Conservation (phyloP, 1,139 yeast species). For the Geotrichum europaeum region DNA sequence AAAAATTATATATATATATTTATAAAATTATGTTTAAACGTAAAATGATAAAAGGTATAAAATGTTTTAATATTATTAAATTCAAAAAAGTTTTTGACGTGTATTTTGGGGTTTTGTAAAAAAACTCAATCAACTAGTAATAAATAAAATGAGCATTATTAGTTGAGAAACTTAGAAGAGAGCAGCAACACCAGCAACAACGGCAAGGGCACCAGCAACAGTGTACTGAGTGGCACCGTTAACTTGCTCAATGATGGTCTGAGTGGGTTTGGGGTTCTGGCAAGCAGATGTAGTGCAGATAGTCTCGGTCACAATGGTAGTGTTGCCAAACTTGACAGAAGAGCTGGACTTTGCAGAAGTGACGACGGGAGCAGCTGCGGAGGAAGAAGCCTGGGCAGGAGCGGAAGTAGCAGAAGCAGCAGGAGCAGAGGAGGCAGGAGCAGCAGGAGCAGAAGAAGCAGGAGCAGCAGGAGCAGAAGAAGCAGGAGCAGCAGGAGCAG, state of each 20-base stretch:
- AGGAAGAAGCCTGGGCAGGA: neutral
- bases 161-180: conserved; percentile 15
- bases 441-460: neutral
- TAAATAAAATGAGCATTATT: neutral
- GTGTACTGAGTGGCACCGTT: conserved; percentile 7
- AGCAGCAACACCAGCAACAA: conserved; percentile 19
- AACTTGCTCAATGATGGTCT: conserved; percentile 5
- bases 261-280: neutral
- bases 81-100: too few species aligned
- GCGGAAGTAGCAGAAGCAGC: conserved; percentile 1
- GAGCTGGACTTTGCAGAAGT: neutral
- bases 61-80: neutral
- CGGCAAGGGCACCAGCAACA: conserved; percentile 9
- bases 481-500: neutral
- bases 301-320: conserved; percentile 10
- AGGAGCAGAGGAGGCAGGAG: neutral
- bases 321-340: conserved; percentile 14
- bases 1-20: neutral
- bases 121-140: neutral
- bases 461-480: neutral
- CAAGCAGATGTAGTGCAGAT: neutral
- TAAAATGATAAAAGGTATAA: neutral
- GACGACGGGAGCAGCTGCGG: neutral
- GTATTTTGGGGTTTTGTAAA: neutral
- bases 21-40: neutral